Conservation (phyloP, 208 protist species). For the Herpetomonas tarakana region DNA sequence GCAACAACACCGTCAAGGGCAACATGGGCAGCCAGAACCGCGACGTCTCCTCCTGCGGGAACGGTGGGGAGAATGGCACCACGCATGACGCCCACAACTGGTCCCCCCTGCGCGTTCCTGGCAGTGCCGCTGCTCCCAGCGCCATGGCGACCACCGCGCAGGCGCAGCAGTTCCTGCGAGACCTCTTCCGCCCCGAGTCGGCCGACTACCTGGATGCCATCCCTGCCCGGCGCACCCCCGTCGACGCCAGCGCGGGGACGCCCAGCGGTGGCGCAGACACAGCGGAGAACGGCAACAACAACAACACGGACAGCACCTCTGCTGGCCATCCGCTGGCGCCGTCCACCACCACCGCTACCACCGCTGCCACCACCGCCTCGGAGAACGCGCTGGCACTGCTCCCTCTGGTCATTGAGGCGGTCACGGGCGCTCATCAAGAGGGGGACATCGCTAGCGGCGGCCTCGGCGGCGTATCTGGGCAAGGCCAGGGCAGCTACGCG, state of each 20-base stretch:
- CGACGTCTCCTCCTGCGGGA: not conserved
- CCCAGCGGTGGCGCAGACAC: not conserved
- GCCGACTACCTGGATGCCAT: conserved; percentile 4
- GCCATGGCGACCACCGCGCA: not conserved
- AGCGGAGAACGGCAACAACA: not conserved
- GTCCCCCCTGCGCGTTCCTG: not conserved
- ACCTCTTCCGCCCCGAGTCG: conserved; percentile 1
- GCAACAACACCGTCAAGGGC: not conserved
- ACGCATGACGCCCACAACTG: not conserved
- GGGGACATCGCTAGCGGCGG: no score
- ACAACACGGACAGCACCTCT: no score
- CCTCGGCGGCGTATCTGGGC: no score
- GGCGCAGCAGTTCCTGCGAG: not conserved
- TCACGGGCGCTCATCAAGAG: not conserved
- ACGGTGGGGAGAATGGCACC: not conserved
- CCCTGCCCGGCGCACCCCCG: no score
- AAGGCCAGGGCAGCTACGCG: no score
- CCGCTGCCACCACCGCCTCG: not conserved
- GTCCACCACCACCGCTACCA: not conserved
- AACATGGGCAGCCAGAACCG: not conserved
- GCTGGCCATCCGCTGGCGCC: no score
- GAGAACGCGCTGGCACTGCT: not conserved
- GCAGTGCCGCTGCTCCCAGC: not conserved
- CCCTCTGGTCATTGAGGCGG: not conserved
- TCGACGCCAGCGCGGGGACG: no score